phyloP scores from a whole-genome alignment of 108 stramenopile species.

The Nannochloropsis gaditana region DNA sequence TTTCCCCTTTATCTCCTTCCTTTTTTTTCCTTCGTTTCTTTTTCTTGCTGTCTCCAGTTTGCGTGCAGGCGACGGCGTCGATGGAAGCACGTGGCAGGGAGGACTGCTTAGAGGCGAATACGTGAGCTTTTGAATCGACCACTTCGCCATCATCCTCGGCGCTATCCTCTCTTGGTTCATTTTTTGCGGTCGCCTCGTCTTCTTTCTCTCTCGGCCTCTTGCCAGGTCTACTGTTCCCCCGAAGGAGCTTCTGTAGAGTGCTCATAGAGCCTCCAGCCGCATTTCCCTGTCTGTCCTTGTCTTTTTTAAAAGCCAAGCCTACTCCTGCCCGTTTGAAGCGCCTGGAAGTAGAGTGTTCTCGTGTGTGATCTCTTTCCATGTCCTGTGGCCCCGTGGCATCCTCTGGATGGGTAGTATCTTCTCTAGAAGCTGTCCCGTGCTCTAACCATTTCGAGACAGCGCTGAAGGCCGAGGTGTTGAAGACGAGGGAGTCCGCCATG shows the following conservation, averaged over 20 bases:
- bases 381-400: neutral
- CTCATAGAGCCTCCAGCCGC: neutral
- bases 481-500: neutral
- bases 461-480: neutral
- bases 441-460: conserved; percentile 7
- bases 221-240: neutral
- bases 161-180: neutral
- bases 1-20: neutral
- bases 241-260: neutral
- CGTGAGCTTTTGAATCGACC: neutral
- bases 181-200: neutral
- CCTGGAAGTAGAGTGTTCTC: neutral
- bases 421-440: neutral
- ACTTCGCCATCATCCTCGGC: neutral
- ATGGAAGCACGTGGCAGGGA: too few species aligned
- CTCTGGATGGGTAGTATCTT: neutral
- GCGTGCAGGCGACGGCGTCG: neutral
- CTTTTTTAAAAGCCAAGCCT: neutral
- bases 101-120: neutral
- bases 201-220: neutral
- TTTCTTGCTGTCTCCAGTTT: neutral
- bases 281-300: neutral
- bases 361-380: neutral
- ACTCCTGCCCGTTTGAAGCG: conserved; percentile 15
- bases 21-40: conserved; percentile 3